Evolutionary conservation across 2,329 filamentous ascomycete species (phyloP).

Genomic region (Fusarium concolor): DNA sequence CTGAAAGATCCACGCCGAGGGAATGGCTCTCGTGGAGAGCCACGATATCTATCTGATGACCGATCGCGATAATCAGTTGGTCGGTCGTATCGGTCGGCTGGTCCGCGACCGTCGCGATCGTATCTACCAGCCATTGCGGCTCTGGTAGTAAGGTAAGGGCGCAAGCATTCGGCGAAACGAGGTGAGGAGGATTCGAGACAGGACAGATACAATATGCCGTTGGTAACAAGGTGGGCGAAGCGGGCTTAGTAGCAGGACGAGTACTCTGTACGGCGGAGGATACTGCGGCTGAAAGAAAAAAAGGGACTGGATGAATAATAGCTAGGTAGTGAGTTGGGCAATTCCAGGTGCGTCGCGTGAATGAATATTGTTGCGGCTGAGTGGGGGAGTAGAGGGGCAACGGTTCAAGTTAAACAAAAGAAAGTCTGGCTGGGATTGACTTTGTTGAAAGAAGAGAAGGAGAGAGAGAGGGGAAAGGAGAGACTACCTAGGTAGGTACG

Average conservation of each 20-base stretch:
- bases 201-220: neutral
- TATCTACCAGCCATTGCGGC: conserved; percentile 41
- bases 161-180: conserved; percentile 30
- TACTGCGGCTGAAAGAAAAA: neutral
- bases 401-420: neutral
- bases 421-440: neutral
- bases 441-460: neutral
- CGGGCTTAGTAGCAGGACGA: neutral
- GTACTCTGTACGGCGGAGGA: neutral
- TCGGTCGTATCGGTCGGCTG: neutral
- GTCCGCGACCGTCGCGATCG: conserved; percentile 25
- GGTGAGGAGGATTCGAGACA: neutral
- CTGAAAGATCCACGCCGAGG: conserved; percentile 15
- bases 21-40: conserved; percentile 7
- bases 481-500: neutral
- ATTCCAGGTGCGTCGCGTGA: neutral
- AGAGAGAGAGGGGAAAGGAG: neutral
- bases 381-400: conserved; percentile 8
- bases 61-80: conserved; percentile 17
- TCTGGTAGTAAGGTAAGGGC: conserved; percentile 14
- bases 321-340: neutral
- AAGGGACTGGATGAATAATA: neutral
- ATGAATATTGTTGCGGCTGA: neutral
- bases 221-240: neutral
- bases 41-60: conserved; percentile 17